Base-by-base conservation (phyloP, 495 filamentous ascomycete genomes). In the Aspergillus heteromorphus region DNA sequence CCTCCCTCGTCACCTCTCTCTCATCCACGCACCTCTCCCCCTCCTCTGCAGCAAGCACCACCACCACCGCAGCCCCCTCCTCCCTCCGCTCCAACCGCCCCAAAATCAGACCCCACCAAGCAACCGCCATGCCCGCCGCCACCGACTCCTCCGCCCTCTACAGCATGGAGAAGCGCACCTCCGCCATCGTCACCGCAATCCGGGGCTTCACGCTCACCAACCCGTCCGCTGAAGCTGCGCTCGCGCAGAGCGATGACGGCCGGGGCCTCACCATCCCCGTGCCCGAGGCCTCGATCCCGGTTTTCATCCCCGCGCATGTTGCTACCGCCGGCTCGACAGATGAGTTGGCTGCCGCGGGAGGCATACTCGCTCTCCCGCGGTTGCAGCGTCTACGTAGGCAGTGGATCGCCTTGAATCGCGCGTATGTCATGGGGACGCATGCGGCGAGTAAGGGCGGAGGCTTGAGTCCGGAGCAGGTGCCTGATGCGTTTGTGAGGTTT, bases 301-400 rank as follows among this genome's bases (percentile, higher is more conserved):
- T 64, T 58, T 65, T 57, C 60, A 68, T 91, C 34, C 87, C 88
- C 0, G 72, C 73, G 9, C 73, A 77, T 57, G 58, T 77, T 16
- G 73, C 71, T 13, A 58, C 62, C 8, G 55, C 65, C 0, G 69
- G 69, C 6, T 61, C 69, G 4, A 77, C 74, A 18, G 73, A 77
- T 55, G 74, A 76, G 36, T 58, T 77, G 0, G 70, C 70, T 4
- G 73, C 65, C 19, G 69, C 73, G 0, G 75, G 77, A 1, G 80
- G 77, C 8, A 75, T 81, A 40, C 64, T 89, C 7, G 80, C 83
- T 0, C 60, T 95, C 43, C 87, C 92, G 29, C 83, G 87, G 58
- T 65, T 97, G 65, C 93, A 97, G 71, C 71, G 93, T 50, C 62
- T 95, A 56, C 77, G 91, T 47, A 82, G 93, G 57, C 89, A 92